Evolutionary conservation across 441 rosid species (phyloP).

Genomic region (Monsonia emarginata): DNA sequence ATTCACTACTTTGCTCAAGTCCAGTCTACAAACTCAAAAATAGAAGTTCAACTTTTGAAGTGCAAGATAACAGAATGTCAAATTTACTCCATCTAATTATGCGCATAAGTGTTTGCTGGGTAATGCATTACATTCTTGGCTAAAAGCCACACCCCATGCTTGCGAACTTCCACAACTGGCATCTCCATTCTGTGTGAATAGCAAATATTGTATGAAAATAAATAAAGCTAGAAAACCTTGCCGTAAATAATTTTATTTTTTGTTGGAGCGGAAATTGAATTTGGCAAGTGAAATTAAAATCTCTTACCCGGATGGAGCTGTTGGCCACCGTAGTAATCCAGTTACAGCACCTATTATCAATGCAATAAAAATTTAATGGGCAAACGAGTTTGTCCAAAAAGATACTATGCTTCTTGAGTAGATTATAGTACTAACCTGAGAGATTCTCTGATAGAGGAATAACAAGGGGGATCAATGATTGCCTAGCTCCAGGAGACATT

Average conservation of each 20-base stretch:
- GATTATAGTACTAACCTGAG: constrained; percentile 42
- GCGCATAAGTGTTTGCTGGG: constrained; percentile 17
- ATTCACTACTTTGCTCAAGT: constrained; percentile 6
- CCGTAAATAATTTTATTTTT: background rate
- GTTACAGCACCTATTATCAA: constrained; percentile 41
- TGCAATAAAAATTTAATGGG: constrained; percentile 14
- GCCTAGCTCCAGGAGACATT: constrained; percentile 63
- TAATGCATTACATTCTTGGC: constrained; percentile 53
- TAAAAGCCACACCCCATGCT: constrained; percentile 70
- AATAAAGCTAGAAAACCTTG: constrained; percentile 2
- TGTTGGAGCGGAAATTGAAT: background rate
- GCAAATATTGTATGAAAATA: constrained; percentile 13
- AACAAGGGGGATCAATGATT: constrained; percentile 64
- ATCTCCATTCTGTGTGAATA: constrained; percentile 62
- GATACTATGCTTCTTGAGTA: background rate
- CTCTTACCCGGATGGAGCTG: constrained; percentile 62
- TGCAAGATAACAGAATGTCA: constrained; percentile 2
- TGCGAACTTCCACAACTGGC: constrained; percentile 77
- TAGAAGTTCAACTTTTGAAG: constrained; percentile 13
- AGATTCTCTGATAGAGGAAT: constrained; percentile 53
- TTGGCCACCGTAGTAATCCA: constrained; percentile 84
- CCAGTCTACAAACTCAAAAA: background rate
- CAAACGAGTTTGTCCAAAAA: constrained; percentile 5
- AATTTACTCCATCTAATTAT: constrained; percentile 19
- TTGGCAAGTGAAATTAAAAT: background rate